Conservation (phyloP, 176 grass and related monocot species). For the Musa beccarii region DNA sequence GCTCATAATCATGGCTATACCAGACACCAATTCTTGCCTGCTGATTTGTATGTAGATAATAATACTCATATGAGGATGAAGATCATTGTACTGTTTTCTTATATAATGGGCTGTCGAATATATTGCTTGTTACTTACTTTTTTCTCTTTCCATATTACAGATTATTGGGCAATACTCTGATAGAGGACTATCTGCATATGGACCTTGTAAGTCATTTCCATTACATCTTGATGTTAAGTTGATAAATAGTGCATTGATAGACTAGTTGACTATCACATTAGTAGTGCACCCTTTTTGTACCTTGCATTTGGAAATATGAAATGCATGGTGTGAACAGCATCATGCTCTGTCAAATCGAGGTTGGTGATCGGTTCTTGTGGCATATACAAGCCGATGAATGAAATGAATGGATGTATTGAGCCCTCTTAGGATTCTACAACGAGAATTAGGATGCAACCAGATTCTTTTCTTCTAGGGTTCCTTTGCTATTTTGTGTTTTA, state of each 20-base stretch:
- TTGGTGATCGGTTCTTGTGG: too few relatives aligned
- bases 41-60: neutral
- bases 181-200: conserved; percentile 48
- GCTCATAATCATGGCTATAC: neutral
- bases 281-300: too few relatives aligned
- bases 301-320: too few relatives aligned
- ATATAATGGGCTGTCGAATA: neutral
- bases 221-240: neutral
- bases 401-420: too few relatives aligned
- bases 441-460: too few relatives aligned
- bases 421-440: too few relatives aligned
- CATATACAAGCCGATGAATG: too few relatives aligned
- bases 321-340: too few relatives aligned
- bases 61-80: neutral
- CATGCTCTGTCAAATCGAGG: too few relatives aligned
- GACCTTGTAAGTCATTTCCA: conserved; percentile 43
- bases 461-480: too few relatives aligned
- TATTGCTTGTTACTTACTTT: conserved; percentile 17
- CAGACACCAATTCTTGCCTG: neutral
- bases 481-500: too few relatives aligned
- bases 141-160: conserved; percentile 33
- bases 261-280: too few relatives aligned
- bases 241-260: neutral
- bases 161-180: conserved; percentile 47
- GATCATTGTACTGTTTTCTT: neutral